Evolutionary conservation across 495 filamentous ascomycete species (phyloP).

Genomic region (Tuber aestivum): DNA sequence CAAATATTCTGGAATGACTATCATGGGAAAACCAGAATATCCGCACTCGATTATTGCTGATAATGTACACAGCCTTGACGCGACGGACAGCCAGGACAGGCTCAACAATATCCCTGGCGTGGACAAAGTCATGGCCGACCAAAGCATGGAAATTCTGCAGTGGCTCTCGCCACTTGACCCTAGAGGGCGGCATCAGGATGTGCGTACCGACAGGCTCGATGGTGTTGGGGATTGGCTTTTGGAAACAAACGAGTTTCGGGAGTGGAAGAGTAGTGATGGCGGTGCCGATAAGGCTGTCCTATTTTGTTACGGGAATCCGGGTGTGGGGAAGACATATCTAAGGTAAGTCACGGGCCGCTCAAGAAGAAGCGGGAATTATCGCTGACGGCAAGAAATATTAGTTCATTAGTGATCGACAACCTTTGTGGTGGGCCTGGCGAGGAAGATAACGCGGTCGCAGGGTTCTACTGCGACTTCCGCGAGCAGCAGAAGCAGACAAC

Average conservation of each 20-base stretch:
- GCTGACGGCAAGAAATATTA: neutral
- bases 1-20: no score
- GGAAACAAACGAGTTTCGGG: neutral
- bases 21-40: no score
- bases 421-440: neutral
- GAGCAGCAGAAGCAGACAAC: neutral
- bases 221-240: neutral
- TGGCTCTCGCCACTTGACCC: neutral
- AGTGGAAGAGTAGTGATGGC: neutral
- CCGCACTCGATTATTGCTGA: no score
- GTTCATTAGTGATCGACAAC: neutral
- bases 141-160: no score
- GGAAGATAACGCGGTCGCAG: neutral
- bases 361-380: neutral
- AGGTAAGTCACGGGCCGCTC: neutral
- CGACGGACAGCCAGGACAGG: no score
- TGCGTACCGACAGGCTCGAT: neutral
- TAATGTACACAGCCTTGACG: no score
- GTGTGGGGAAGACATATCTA: neutral
- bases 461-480: neutral
- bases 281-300: neutral
- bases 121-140: no score
- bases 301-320: neutral
- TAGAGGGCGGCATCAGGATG: neutral
- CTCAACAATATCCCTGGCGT: no score